A percentile compares a stretch with the other conserved stretches of the same genome.
Conservation (phyloP, 1,284 basidiomycete species). For the Cutaneotrichosporon sp. region DNA sequence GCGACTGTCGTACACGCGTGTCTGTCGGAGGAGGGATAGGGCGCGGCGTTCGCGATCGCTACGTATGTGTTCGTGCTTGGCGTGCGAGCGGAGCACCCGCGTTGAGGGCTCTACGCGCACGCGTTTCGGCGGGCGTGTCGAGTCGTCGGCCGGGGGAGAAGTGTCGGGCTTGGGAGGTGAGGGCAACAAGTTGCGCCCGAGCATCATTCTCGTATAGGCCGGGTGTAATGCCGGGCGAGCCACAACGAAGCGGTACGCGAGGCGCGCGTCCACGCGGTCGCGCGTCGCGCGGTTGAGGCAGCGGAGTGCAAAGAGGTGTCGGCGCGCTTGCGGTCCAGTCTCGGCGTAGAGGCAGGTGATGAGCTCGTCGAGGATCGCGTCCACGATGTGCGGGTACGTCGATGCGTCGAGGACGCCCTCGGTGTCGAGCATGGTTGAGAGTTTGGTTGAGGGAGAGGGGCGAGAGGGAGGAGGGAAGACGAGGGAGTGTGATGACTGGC, state of each 20-base stretch:
- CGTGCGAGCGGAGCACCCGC: not conserved
- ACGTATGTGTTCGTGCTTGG: no score
- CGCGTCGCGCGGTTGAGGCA: not conserved
- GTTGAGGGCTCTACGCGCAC: not conserved
- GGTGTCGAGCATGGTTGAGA: not conserved
- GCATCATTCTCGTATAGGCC: not conserved
- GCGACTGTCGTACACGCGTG: no score
- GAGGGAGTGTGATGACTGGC: no score
- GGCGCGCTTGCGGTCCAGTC: not conserved
- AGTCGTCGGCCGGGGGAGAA: no score
- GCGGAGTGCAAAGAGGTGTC: not conserved
- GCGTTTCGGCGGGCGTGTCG: not conserved
- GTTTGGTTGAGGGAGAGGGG: no score
- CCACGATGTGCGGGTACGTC: not conserved
- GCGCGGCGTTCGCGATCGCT: not conserved
- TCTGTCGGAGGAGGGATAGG: not conserved
- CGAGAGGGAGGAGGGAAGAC: not conserved
- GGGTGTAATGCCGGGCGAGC: not conserved
- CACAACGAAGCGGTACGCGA: not conserved
- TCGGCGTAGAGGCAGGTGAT: not conserved
- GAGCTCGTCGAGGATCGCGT: not conserved
- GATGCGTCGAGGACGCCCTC: not conserved
- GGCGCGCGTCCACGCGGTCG: not conserved
- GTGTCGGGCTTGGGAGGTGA: no score
- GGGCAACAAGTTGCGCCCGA: not conserved